phyloP scores from a whole-genome alignment of 805 yeast species.

The Hanseniaspora guilliermondii region DNA sequence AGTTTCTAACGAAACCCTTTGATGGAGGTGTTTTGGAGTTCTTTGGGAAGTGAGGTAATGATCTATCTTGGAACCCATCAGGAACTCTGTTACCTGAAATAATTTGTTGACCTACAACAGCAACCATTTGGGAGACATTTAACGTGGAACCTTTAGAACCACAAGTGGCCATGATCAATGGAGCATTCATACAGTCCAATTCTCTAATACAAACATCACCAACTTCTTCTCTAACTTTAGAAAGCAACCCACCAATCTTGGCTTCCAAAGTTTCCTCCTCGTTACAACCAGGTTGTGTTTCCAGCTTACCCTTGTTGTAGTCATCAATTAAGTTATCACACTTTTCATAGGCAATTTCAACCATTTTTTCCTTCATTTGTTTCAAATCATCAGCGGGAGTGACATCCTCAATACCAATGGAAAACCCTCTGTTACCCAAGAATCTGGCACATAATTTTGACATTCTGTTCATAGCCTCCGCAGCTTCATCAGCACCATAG shows the following conservation, averaged over 20 bases:
- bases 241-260: conserved; percentile 86
- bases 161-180: conserved; percentile 97
- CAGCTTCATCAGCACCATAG: conserved; percentile 94
- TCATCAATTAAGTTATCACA: conserved; percentile 81
- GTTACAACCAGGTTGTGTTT: conserved; percentile 97
- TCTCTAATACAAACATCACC: conserved; percentile 96
- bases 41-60: conserved; percentile 91
- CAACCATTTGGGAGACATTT: conserved; percentile 99
- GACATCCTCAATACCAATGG: conserved; percentile 94
- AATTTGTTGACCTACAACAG: conserved; percentile 98
- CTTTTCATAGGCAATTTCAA: conserved; percentile 76
- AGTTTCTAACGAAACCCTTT: conserved; percentile 93
- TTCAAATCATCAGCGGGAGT: conserved; percentile 79
- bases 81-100: conserved; percentile 98
- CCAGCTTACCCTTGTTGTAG: conserved; percentile 74
- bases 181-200: conserved; percentile 81
- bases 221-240: conserved; percentile 96
- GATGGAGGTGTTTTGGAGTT: conserved; percentile 95
- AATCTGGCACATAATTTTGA: conserved; percentile 96
- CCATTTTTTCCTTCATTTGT: conserved; percentile 70
- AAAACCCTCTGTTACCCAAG: conserved; percentile 89
- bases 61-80: conserved; percentile 98
- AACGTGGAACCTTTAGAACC: conserved; percentile 98
- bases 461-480: conserved; percentile 94
- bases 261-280: conserved; percentile 98